Evolutionary conservation across 441 rosid genomes (phyloP), one percentile per base, ranked within the genome.

Genomic region (Brassica balearica): DNA sequence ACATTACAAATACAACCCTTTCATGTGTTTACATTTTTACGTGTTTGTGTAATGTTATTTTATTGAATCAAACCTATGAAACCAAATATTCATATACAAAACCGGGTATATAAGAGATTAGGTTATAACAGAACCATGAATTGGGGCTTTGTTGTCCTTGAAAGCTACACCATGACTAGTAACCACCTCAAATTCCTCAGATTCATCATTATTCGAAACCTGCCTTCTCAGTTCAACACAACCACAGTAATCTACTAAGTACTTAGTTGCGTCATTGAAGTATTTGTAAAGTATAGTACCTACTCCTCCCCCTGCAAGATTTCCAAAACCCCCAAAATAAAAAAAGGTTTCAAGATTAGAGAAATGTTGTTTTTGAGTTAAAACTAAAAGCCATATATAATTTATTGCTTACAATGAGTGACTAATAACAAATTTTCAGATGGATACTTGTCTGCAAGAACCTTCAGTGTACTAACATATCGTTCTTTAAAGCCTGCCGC

Each of bases 61-160:
- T 51, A 51, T 51, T 51, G 7, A 14, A 53, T 14, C 20, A 53
- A 53, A 14, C 9, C 19, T 53, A 9, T 53, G 58, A 53, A 51
- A 51, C 56, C 56, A 51, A 8, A 58, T 20, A 10, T 22, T 20
- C 25, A 20, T 58, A 22, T 22, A 58, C 29, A 59, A 59, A 10
- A 9, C 7, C 64, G n/a, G 64, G 7, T 59, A 22, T 9, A 59
- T 25, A 12, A 14, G 11, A 59, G 64, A 22, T 22, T 59, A 22
- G 25, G 14, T 10, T 59, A 22, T 59, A 59, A 59, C 64, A 59
- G 5, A 7, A 59, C n/a, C n/a, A 22, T 22, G 29, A 3, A 59
- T 22, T 59, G 64, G 14, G 64, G 22, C 64, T 59, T 59, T 59
- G 65, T 61, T n/a, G 65, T 61, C 65, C 65, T 25, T 61, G 65